Conservation (phyloP, 129 eudicot genomes). For the Flaveria trinervia region DNA sequence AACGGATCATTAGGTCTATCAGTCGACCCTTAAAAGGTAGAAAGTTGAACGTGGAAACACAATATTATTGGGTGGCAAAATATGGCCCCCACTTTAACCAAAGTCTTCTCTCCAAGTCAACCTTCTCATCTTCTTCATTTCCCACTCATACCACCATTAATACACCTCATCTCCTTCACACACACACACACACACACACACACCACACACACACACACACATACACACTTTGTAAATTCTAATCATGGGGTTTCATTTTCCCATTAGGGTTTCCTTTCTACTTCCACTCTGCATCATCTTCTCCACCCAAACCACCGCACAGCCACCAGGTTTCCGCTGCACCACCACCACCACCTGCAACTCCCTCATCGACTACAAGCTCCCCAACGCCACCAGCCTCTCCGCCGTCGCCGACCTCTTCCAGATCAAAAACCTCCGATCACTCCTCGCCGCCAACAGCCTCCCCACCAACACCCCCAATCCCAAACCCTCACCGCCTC, state of each 20-base stretch:
- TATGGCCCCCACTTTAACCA: neutral
- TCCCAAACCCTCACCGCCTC: conserved; percentile 31
- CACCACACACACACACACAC: neutral
- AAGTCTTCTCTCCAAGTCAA: conserved; percentile 28
- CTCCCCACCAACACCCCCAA: conserved; percentile 42
- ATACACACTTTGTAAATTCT: too few species aligned
- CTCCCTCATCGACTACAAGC: conserved; percentile 58
- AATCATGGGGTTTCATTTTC: neutral
- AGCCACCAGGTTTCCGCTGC: conserved; percentile 53
- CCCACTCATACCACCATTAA: conserved; percentile 26
- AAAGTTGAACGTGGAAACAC: too few species aligned
- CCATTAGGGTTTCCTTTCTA: conserved; percentile 16
- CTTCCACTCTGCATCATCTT: neutral
- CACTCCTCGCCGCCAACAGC: conserved; percentile 72
- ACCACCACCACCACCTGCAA: conserved; percentile 44
- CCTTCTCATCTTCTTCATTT: conserved; percentile 10
- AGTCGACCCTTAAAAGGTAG: too few species aligned
- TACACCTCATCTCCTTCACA: conserved; percentile 1
- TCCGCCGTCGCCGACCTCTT: conserved; percentile 49
- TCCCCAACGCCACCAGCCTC: conserved; percentile 78
- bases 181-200: neutral
- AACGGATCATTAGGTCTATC: too few species aligned
- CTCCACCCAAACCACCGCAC: conserved; percentile 33
- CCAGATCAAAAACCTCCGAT: conserved; percentile 41
- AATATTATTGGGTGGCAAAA: neutral